A percentile compares a stretch with the other conserved stretches of the same genome.
Evolutionary conservation across 495 filamentous ascomycete species (phyloP).

Genomic region (Sordaria brevicollis): DNA sequence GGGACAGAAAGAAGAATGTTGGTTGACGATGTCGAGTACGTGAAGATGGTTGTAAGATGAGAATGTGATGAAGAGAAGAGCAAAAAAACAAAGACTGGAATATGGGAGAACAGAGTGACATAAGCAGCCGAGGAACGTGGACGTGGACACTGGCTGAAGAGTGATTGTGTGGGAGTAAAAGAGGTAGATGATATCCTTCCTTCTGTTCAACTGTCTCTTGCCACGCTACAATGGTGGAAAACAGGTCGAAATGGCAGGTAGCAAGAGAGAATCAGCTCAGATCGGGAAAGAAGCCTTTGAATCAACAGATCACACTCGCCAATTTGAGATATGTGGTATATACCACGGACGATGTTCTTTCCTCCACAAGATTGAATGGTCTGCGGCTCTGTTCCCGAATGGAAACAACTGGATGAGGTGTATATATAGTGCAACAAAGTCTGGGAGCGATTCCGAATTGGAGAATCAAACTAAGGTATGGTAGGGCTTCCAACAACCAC

Average conservation of each 20-base stretch:
- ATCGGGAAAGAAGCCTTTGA: not conserved
- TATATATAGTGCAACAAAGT: not conserved
- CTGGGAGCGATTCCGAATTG: not conserved
- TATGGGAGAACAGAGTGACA: not conserved
- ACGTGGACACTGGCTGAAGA: not conserved
- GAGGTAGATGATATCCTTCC: not conserved
- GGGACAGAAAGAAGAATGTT: not conserved
- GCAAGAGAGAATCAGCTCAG: not conserved
- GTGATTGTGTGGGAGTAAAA: not conserved
- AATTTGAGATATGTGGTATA: not conserved
- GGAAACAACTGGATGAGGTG: not conserved
- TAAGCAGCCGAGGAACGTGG: not conserved
- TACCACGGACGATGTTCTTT: not conserved
- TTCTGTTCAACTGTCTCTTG: not conserved
- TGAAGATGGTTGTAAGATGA: not conserved
- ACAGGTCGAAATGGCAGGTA: not conserved
- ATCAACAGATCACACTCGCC: not conserved
- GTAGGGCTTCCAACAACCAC: not conserved
- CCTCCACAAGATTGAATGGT: not conserved
- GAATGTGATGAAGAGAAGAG: not conserved
- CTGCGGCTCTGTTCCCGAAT: not conserved
- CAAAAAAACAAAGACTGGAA: not conserved
- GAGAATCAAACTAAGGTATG: not conserved
- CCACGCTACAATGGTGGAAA: not conserved
- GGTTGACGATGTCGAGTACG: not conserved